Percentiles rank a stretch among this genome's conserved stretches.
Conservation (phyloP, 2,329 filamentous ascomycete species). For the Colletotrichum costaricense region DNA sequence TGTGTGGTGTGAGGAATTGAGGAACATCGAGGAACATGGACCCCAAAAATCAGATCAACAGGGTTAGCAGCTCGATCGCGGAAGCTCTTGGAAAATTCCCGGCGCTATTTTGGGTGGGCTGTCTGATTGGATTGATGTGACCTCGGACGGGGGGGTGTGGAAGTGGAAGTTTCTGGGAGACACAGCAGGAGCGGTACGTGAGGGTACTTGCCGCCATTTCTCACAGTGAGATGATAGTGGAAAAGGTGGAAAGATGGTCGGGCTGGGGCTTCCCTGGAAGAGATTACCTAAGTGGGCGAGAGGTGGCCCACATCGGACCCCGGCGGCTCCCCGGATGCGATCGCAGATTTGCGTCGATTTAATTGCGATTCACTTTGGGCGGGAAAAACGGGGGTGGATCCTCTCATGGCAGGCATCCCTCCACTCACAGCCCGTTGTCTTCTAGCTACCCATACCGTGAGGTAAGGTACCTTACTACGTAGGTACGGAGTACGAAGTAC, state of each 20-base stretch:
- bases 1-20: background rate
- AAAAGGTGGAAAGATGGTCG: background rate
- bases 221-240: background rate
- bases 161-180: background rate
- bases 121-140: background rate
- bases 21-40: constrained; percentile 8
- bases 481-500: too few species aligned
- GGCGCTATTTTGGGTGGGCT: constrained; percentile 32
- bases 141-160: background rate
- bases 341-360: constrained; percentile 36
- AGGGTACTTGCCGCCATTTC: background rate
- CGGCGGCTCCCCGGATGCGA: constrained; percentile 34
- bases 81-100: constrained; percentile 28
- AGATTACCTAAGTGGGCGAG: constrained; percentile 8
- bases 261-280: background rate
- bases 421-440: background rate
- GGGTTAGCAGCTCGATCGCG: constrained; percentile 33
- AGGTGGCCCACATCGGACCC: constrained; percentile 12
- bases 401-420: constrained; percentile 11
- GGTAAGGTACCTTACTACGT: too few species aligned
- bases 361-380: constrained; percentile 34
- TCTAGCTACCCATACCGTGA: too few species aligned
- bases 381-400: constrained; percentile 23
- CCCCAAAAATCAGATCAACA: constrained; percentile 30
- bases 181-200: background rate